Base-by-base conservation (phyloP, 2,329 filamentous ascomycete species). In the Sporothrix schenckii region DNA sequence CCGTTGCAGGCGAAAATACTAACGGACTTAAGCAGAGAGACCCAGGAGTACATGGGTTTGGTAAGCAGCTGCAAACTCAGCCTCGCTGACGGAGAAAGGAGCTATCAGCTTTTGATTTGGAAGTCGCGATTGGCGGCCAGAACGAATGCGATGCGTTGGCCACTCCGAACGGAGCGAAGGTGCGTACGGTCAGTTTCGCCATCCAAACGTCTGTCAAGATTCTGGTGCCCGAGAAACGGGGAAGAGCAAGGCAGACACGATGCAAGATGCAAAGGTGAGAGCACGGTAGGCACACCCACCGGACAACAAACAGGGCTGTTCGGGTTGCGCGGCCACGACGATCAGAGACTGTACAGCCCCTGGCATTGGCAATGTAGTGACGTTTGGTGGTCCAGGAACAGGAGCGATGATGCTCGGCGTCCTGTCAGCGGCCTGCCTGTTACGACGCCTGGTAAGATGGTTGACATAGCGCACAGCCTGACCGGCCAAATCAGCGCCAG, bases 11-110 rank as follows among this genome's bases (percentile, higher is more conserved):
- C 27, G 19, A 30, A 24, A 16, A 30, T 16, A 24, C n/a, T 27
- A 30, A 47, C 68, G 68, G 68, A 61, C 14, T 53, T 69, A 61
- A 60, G 30, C 16, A 5, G 30, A 10, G 53, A n/a, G 47, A 63
- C 68, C 44, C 5, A 34, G n/a, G 27, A 58, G 24, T 66, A 66
- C 68, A 41, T 69, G 11, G 16, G 9, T 39, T 60, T 60, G 44
- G 69, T 70, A 56, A 70, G 69, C 69, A 70, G 49, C 34, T 39
- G 52, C 50, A 63, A 52, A 39, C 69, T 58, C 60, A 65, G 69
- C 60, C 60, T 58, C 69, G 69, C 61, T 66, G 61, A 58, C 58
- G 49, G 56, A 19, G 47, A 24, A 27, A 52, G 27, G 14, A 21
- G 34, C 30, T 7, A 24, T 2, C 54, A n/a, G 54, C 41, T 54